Base-by-base conservation (phyloP, 2,329 filamentous ascomycete species). In the Colletotrichum sp. region DNA sequence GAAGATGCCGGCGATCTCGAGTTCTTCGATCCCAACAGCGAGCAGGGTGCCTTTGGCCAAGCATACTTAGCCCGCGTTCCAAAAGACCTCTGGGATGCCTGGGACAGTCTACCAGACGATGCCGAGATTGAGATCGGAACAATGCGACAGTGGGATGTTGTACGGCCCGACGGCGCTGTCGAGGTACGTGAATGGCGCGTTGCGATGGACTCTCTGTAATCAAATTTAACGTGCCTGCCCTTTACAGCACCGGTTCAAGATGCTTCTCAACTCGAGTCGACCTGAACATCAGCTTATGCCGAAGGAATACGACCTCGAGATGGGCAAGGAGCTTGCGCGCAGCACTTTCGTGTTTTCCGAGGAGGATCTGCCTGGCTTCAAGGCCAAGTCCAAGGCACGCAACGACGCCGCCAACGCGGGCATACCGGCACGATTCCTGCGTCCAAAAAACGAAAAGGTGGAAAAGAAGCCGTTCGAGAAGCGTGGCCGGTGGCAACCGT, bases 331-430 rank as follows among this genome's bases (percentile, higher is more conserved):
- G 18, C 67, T 76, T 57, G 38, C 73, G 24, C 58, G 74, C 7
- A 98, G 98, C 83, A 97, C 95, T 24, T 98, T 94, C 81, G 87
- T 98, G 70, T 99, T 99, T 81, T 95, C 94, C 54, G 97, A 99
- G 84, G 95, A 98, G 82, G 95, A 98, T 80, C 72, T 79, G 11
- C 77, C 78, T 21, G 94, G 94, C 47, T 95, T 92, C 84, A 90
- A 90, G 78, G 86, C 86, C 21, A 90, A 88, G 81, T 90, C 89
- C 79, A 89, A 87, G 78, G 84, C 84, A 62, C 86, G 88, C 65
- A 86, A 87, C n/a, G 88, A 90, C 67, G 88, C 89, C 11, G 84
- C 89, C 5, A 89, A 87, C 58, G 88, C 87, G 21, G 89, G 91
- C 66, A 91, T 93, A 73, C 91, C 91, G 6, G 84, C 87, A 7